phyloP scores from a whole-genome alignment of 192 early-diverging fungal genomes.

The Podochytrium sp. region DNA sequence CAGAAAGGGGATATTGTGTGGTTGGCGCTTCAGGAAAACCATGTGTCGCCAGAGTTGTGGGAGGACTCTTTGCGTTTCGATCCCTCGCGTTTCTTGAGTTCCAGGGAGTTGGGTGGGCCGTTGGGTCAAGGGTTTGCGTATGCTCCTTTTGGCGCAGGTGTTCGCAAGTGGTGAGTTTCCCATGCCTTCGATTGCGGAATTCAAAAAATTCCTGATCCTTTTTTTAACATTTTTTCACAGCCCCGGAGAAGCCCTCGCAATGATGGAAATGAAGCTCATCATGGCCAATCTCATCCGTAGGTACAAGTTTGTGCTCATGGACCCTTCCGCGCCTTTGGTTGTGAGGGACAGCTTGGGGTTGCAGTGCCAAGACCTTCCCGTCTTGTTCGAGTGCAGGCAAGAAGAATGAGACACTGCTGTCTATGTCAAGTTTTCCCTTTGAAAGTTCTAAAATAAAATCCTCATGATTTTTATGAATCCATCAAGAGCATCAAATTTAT shows the following conservation, averaged over 20 bases:
- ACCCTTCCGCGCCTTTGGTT: background rate
- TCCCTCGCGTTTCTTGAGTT: background rate
- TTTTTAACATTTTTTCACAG: background rate
- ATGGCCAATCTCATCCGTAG: background rate
- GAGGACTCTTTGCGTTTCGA: background rate
- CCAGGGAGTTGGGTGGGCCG: background rate
- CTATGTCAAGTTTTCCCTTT: no score
- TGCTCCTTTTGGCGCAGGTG: background rate
- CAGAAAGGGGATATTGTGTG: background rate
- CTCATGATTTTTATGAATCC: no score
- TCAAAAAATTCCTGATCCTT: no score
- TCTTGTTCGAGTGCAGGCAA: background rate
- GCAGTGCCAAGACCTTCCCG: slow-evolving; percentile 1
- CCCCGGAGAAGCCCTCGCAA: slow-evolving; percentile 9
- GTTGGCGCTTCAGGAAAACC: background rate
- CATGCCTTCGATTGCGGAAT: no score
- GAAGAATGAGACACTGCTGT: no score
- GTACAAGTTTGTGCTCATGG: background rate
- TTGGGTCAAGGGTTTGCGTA: background rate
- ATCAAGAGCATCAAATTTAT: no score
- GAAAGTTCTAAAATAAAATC: no score
- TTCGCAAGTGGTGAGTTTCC: slow-evolving; percentile 2
- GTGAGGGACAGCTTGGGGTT: background rate
- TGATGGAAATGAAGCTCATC: slow-evolving; percentile 10
- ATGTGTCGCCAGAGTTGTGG: background rate